Conservation (phyloP, 1,139 yeast genomes). For the Geotrichum carabidarum region DNA sequence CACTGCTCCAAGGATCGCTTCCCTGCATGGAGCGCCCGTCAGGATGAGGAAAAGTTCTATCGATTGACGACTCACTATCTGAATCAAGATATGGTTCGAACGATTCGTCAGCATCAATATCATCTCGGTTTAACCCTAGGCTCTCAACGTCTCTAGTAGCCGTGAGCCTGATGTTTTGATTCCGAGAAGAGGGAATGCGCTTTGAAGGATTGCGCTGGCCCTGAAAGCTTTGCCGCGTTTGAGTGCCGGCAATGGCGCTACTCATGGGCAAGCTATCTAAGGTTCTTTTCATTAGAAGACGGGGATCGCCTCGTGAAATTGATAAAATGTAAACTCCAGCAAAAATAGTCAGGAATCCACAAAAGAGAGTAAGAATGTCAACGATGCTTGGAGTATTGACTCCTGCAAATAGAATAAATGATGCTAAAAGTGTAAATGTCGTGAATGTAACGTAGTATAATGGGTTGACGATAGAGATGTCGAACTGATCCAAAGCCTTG, state of each 20-base stretch:
- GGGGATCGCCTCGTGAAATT: slow-evolving; percentile 61
- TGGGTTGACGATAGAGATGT: slow-evolving; percentile 88
- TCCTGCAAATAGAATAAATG: slow-evolving; percentile 80
- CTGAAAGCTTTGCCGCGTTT: slow-evolving; percentile 52
- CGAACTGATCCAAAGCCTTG: slow-evolving; percentile 89
- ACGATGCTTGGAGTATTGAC: slow-evolving; percentile 80
- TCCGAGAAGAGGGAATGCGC: slow-evolving; percentile 33
- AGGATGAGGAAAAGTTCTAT: no score
- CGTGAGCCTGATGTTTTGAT: slow-evolving; percentile 30
- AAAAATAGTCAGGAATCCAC: slow-evolving; percentile 83
- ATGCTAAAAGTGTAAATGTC: slow-evolving; percentile 79
- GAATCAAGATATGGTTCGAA: not conserved
- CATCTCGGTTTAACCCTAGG: slow-evolving; percentile 35
- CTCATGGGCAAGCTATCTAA: slow-evolving; percentile 76
- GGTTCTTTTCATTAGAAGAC: slow-evolving; percentile 47
- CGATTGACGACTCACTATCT: not conserved
- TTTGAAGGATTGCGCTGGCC: slow-evolving; percentile 39
- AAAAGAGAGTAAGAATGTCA: slow-evolving; percentile 74
- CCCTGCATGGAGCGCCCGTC: no score
- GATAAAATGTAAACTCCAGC: slow-evolving; percentile 81
- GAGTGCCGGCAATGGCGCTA: slow-evolving; percentile 80
- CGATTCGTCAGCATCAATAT: slow-evolving; percentile 24
- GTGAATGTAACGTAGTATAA: slow-evolving; percentile 87
- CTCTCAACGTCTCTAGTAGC: slow-evolving; percentile 34
- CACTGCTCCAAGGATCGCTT: not conserved